Base-by-base conservation (phyloP, 805 yeast genomes). In the Yamadazyma nakazawae region DNA sequence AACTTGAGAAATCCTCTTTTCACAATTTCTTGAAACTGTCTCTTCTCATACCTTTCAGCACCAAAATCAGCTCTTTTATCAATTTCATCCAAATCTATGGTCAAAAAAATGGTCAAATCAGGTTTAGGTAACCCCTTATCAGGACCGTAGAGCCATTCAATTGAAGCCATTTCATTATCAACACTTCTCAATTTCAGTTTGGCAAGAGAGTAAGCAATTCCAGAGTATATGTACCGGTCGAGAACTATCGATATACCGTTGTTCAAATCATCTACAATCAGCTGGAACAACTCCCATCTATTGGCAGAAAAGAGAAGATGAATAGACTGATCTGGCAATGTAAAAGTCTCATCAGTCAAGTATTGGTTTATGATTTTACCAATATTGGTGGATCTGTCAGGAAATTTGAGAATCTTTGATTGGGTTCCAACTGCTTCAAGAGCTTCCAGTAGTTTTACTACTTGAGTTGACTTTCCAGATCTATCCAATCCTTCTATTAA, bases 401-500 rank as follows among this genome's bases (percentile, higher is more conserved):
- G 99, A 54, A 94, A 91, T 62, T 89, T 91, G 51, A 86, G 58
- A 31, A 86, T 64, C 46, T 71, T 70, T 13, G 47, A 44, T 36
- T 49, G 42, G 19, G 5, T 24, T 18, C 32, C 34, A 10, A 13
- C 17, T n/a, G 14, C 9, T 1, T 46, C 42, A 3, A 67, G 54
- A 26, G 49, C 44, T 11, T 43, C 41, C 1, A 56, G 45, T 3
- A 72, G 60, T 3, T 75, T 75, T 5, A 67, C 58, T 1, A 72
- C 70, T 61, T 94, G 99, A 0, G 97, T 90, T 2, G 96, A 80
- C 59, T 94, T 94, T 0, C 99, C 99, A 0, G 97, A 85, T 42
- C 99, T 70, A 59, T 94, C 99, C 1, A 94, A 78, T 0, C 99
- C 99, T 64, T 94, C 99, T 2, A 94, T 74, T 1, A 89, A 77